A percentile compares a stretch with the other conserved stretches of the same genome.
phyloP scores from a whole-genome alignment of 1,284 basidiomycete genomes.

The Sanghuangporus sanghuang region DNA sequence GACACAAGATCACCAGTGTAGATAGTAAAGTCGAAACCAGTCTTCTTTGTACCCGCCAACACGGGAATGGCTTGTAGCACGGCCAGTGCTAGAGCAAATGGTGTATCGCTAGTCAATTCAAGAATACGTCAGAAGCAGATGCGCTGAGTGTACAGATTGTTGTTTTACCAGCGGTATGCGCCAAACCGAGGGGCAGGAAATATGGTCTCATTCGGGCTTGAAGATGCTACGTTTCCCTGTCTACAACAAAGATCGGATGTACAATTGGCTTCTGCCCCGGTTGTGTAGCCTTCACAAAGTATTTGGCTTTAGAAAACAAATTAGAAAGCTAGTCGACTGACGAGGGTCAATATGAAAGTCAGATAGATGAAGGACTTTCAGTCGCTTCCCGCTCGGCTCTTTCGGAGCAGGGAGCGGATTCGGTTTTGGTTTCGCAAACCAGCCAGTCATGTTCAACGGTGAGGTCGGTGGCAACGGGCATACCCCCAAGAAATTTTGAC shows the following conservation, averaged over 20 bases:
- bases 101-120: conserved; percentile 53
- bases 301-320: not conserved
- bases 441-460: conserved; percentile 47
- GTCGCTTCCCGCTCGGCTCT: conserved; percentile 53
- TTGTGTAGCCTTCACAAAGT: conserved; percentile 51
- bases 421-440: conserved; percentile 68
- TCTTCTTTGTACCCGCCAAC: conserved; percentile 54
- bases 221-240: conserved; percentile 44
- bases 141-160: not conserved
- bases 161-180: conserved; percentile 49
- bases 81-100: conserved; percentile 57
- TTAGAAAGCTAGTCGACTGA: conserved; percentile 25
- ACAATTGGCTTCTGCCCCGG: conserved; percentile 71
- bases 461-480: conserved; percentile 48
- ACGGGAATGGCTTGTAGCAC: conserved; percentile 65
- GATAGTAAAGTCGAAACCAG: conserved; percentile 60
- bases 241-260: conserved; percentile 72
- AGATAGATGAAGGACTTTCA: conserved; percentile 74
- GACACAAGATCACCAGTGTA: conserved; percentile 77
- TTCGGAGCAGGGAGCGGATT: conserved; percentile 51
- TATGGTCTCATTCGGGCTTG: conserved; percentile 45
- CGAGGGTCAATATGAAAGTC: conserved; percentile 77
- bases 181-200: conserved; percentile 66
- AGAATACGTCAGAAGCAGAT: not conserved
- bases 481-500: conserved; percentile 46